Percentiles rank a stretch among this genome's conserved stretches.
phyloP scores from a whole-genome alignment of 208 protist genomes.

The Trypanosoma caninum region DNA sequence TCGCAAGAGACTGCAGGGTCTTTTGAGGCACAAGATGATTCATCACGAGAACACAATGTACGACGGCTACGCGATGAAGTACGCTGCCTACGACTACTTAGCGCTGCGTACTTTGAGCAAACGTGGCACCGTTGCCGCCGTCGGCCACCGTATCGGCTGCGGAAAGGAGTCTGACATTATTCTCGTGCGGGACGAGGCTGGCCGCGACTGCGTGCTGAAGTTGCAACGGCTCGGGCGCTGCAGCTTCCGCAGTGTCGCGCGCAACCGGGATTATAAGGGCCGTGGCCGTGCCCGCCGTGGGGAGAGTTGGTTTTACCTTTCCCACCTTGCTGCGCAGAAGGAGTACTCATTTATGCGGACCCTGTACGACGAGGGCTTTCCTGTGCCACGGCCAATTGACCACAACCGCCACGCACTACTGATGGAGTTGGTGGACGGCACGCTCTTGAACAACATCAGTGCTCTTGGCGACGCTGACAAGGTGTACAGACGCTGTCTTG shows the following conservation, averaged over 20 bases:
- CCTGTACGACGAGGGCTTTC: constrained; percentile 95
- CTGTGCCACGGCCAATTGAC: constrained; percentile 96
- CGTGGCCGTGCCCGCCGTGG: constrained; percentile 72
- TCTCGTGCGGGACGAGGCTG: constrained; percentile 81
- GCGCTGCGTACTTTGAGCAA: constrained; percentile 95
- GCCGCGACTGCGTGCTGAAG: constrained; percentile 90
- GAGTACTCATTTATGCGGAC: constrained; percentile 99
- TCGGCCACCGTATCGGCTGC: constrained; percentile 97
- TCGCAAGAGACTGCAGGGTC: constrained; percentile 82
- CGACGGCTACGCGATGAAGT: constrained; percentile 98
- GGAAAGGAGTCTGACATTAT: constrained; percentile 99
- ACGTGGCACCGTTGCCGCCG: constrained; percentile 80
- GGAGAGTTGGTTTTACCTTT: constrained; percentile 98
- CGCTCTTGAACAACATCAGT: constrained; percentile 91
- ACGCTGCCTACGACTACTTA: constrained; percentile 98
- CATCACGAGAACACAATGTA: constrained; percentile 94
- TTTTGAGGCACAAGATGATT: constrained; percentile 95
- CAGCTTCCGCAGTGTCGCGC: constrained; percentile 96
- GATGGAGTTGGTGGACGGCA: constrained; percentile 95
- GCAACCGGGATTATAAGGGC: constrained; percentile 97
- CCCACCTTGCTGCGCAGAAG: constrained; percentile 95
- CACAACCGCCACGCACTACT: constrained; percentile 98
- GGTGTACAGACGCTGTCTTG: constrained; percentile 90
- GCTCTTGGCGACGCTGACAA: constrained; percentile 82
- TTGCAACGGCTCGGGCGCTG: constrained; percentile 96